Conservation (phyloP, 2,329 filamentous ascomycete genomes). For the Lojkania enalia region DNA sequence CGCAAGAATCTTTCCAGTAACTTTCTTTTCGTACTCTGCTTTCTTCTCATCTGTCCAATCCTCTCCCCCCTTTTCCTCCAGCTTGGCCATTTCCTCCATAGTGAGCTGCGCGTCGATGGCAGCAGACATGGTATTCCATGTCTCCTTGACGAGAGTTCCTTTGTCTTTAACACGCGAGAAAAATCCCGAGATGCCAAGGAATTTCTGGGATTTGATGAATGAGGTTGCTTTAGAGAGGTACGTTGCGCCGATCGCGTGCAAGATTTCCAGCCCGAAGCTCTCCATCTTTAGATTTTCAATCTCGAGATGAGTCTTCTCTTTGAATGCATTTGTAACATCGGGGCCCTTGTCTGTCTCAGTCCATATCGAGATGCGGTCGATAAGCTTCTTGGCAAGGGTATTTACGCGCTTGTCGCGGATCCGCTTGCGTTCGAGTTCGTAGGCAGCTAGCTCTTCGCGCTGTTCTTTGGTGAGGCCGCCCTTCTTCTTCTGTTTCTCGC, state of each 20-base stretch:
- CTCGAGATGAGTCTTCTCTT: slow-evolving; percentile 91
- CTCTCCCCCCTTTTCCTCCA: slow-evolving; percentile 92
- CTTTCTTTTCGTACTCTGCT: slow-evolving; percentile 90
- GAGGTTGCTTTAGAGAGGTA: slow-evolving; percentile 86
- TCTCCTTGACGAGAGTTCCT: slow-evolving; percentile 94
- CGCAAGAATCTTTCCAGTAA: slow-evolving; percentile 96
- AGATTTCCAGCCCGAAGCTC: slow-evolving; percentile 92
- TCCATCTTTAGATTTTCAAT: slow-evolving; percentile 99
- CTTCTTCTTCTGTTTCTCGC: slow-evolving; percentile 88
- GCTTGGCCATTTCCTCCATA: slow-evolving; percentile 97
- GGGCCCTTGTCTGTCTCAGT: slow-evolving; percentile 90
- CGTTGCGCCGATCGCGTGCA: slow-evolving; percentile 90
- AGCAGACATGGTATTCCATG: slow-evolving; percentile 95
- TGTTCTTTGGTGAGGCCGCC: slow-evolving; percentile 86
- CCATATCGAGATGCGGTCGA: slow-evolving; percentile 91
- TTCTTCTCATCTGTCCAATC: slow-evolving; percentile 99
- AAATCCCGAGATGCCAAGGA: slow-evolving; percentile 93
- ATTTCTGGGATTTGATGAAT: slow-evolving; percentile 93
- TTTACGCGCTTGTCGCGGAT: slow-evolving; percentile 89
- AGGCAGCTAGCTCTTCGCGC: slow-evolving; percentile 84
- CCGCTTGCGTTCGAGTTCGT: slow-evolving; percentile 80
- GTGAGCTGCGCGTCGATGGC: slow-evolving; percentile 97
- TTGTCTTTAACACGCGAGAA: slow-evolving; percentile 94
- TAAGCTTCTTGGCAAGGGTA: slow-evolving; percentile 78
- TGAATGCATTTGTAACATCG: slow-evolving; percentile 86